Conservation (phyloP, 2,329 filamentous ascomycete genomes). For the Penicillium palitans region DNA sequence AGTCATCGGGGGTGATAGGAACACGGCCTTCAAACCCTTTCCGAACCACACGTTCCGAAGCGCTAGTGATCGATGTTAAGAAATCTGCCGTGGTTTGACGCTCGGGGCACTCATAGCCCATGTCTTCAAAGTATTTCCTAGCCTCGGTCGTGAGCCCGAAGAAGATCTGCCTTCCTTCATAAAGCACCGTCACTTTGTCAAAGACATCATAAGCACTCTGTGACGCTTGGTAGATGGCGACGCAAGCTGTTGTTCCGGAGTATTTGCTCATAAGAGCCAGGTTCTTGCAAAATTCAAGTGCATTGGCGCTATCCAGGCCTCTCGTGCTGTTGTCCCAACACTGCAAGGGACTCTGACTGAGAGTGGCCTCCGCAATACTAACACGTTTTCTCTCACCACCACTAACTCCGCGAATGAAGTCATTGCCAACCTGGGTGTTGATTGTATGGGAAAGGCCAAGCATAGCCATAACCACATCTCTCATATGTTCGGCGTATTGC, state of each 20-base stretch:
- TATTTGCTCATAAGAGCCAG: constrained; percentile 48
- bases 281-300: constrained; percentile 53
- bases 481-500: constrained; percentile 5
- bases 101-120: constrained; percentile 55
- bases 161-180: constrained; percentile 72
- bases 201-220: constrained; percentile 52
- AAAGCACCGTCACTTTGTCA: constrained; percentile 67
- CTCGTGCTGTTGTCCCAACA: constrained; percentile 45
- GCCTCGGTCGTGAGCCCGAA: constrained; percentile 63
- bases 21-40: constrained; percentile 61
- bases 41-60: constrained; percentile 55
- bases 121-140: constrained; percentile 62
- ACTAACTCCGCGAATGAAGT: constrained; percentile 58
- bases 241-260: constrained; percentile 45
- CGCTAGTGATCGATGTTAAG: constrained; percentile 66
- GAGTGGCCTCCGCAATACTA: constrained; percentile 52
- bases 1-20: constrained; percentile 68
- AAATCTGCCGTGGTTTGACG: constrained; percentile 69
- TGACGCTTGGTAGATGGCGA: constrained; percentile 53
- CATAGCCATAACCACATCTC: constrained; percentile 29
- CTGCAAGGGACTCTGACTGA: constrained; percentile 44
- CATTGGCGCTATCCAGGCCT: constrained; percentile 51
- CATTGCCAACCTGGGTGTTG: constrained; percentile 46
- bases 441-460: constrained; percentile 44
- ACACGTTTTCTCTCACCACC: constrained; percentile 61